Evolutionary conservation across 2,329 filamentous ascomycete species (phyloP).

Genomic region (Botrytis cinerea): DNA sequence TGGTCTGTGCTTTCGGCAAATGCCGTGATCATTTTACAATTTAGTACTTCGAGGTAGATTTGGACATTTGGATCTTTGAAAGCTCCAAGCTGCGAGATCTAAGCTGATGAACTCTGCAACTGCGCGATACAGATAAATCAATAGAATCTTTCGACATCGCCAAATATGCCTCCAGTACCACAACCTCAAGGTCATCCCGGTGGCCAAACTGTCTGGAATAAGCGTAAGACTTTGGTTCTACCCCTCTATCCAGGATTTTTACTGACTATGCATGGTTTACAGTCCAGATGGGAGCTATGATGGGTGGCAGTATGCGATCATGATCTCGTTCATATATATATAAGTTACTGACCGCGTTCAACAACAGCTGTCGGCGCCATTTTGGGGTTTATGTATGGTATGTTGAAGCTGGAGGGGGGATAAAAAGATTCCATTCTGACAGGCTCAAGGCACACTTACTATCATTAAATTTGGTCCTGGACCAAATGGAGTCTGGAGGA

Average conservation of each 20-base stretch:
- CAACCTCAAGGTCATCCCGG: slow-evolving; percentile 23
- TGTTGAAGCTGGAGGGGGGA: slow-evolving; percentile 34
- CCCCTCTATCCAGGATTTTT: slow-evolving; percentile 37
- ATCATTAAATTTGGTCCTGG: slow-evolving; percentile 95
- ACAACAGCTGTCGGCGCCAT: slow-evolving; percentile 83
- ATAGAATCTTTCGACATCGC: background rate
- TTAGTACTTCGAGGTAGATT: background rate
- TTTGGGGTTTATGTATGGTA: slow-evolving; percentile 98
- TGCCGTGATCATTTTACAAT: slow-evolving; percentile 7
- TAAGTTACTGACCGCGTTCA: slow-evolving; percentile 16
- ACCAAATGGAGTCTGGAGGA: slow-evolving; percentile 89
- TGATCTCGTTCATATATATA: background rate
- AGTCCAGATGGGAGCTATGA: slow-evolving; percentile 99
- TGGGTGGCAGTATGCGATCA: slow-evolving; percentile 84
- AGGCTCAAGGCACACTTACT: slow-evolving; percentile 74
- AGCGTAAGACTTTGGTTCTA: slow-evolving; percentile 20
- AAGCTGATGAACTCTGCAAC: background rate
- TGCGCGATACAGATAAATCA: background rate
- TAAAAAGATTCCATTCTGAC: slow-evolving; percentile 3
- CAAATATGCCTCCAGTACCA: slow-evolving; percentile 23
- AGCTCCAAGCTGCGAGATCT: background rate
- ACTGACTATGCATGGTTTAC: slow-evolving; percentile 41
- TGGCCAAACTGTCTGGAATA: slow-evolving; percentile 23
- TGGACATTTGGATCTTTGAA: background rate
- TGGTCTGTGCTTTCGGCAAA: slow-evolving; percentile 7